A percentile compares a stretch with the other conserved stretches of the same genome.
Evolutionary conservation across 176 grass and related monocot species (phyloP).

Genomic region (Zea luxurians): DNA sequence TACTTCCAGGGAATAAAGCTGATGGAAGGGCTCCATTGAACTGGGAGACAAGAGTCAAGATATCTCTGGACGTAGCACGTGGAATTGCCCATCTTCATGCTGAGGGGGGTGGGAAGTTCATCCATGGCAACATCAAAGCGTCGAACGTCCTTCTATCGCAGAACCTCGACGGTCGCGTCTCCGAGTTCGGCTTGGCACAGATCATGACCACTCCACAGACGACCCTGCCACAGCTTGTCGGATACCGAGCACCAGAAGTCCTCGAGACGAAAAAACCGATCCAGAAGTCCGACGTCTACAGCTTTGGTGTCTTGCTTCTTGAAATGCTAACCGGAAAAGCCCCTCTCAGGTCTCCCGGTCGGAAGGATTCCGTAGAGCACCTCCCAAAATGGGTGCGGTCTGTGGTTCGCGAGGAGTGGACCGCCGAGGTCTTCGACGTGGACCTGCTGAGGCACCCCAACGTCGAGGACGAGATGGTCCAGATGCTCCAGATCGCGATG

Average conservation of each 20-base stretch:
- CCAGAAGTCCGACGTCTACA: conserved; percentile 91
- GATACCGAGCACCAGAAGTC: conserved; percentile 81
- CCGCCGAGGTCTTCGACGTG: conserved; percentile 83
- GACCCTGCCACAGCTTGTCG: conserved; percentile 53
- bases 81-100: conserved; percentile 75
- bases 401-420: conserved; percentile 96
- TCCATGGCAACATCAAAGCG: conserved; percentile 89
- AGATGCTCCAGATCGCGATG: conserved; percentile 95
- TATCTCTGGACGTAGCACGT: conserved; percentile 68
- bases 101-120: conserved; percentile 81
- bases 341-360: conserved; percentile 65
- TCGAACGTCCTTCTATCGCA: conserved; percentile 75
- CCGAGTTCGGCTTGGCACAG: conserved; percentile 80
- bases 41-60: conserved; percentile 83
- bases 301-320: conserved; percentile 84
- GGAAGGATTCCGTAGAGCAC: conserved; percentile 57
- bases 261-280: conserved; percentile 69
- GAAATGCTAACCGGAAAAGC: conserved; percentile 95
- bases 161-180: conserved; percentile 58
- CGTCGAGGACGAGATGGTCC: conserved; percentile 94
- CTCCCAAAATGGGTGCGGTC: conserved; percentile 89
- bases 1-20: conserved; percentile 58
- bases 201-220: conserved; percentile 58
- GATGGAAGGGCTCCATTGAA: conserved; percentile 62
- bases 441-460: conserved; percentile 68